These are phyloP conservation scores for Trichopus zeylanicus DNA, from an alignment of 116 monocot species.

Conservation along the genomic window DNA sequence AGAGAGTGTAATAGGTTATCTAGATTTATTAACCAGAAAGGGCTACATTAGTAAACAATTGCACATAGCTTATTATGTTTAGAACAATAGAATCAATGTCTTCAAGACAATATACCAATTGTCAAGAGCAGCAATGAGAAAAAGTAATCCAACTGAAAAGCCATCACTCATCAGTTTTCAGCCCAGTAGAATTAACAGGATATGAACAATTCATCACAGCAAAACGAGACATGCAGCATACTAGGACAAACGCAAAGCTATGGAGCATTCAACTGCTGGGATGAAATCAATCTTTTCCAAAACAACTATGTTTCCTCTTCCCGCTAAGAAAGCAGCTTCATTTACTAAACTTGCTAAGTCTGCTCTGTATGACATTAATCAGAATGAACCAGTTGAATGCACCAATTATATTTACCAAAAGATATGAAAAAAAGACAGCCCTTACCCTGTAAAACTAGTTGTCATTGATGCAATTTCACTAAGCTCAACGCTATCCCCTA, in stretches of 20 bases:
- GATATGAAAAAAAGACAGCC: background rate
- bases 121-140: no score
- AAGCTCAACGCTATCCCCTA: slow-evolving; percentile 78
- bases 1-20: no score
- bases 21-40: no score
- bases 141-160: no score
- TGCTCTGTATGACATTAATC: slow-evolving; percentile 72
- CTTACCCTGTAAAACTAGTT: slow-evolving; percentile 98
- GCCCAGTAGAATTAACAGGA: no score
- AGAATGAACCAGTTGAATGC: slow-evolving; percentile 18
- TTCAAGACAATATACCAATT: no score
- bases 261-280: slow-evolving; percentile 93
- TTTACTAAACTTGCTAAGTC: slow-evolving; percentile 99
- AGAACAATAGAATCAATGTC: no score
- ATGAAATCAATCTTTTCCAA: slow-evolving; percentile 98
- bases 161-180: no score
- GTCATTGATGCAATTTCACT: slow-evolving; percentile 91
- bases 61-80: no score
- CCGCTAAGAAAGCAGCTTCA: slow-evolving; percentile 97
- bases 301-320: slow-evolving; percentile 72
- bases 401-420: background rate
- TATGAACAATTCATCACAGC: no score
- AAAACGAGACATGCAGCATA: background rate
- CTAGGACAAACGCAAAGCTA: slow-evolving; percentile 61
- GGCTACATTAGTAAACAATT: no score